A percentile compares a stretch with the other conserved stretches of the same genome.
These are phyloP conservation scores for Dysphania ambrosioides DNA, from an alignment of 148 eudicot genomes.

Conservation along the genomic window DNA sequence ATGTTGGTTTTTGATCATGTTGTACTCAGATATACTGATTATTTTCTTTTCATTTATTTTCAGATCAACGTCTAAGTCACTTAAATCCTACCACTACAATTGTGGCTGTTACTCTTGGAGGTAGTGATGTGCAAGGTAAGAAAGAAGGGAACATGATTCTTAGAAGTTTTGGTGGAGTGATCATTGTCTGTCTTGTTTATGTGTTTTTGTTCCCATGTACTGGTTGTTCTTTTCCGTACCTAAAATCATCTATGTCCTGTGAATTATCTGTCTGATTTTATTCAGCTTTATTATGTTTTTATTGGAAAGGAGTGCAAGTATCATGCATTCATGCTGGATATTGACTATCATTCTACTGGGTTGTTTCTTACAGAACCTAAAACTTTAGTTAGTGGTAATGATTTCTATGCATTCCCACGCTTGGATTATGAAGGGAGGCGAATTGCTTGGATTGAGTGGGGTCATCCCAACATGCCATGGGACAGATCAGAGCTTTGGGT, in stretches of 20 bases:
- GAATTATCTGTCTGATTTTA: neutral
- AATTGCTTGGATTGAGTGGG: conserved; percentile 93
- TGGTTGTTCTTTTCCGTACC: neutral
- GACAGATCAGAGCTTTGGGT: conserved; percentile 97
- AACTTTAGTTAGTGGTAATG: conserved; percentile 61
- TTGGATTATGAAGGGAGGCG: conserved; percentile 70
- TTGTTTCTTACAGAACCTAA: conserved; percentile 56
- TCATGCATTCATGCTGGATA: neutral
- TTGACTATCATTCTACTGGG: conserved; percentile 1
- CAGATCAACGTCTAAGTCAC: conserved; percentile 67
- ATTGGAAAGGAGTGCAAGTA: conserved; percentile 1
- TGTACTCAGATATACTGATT: neutral
- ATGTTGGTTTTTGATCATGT: neutral
- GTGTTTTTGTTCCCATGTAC: neutral
- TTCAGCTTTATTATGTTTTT: neutral
- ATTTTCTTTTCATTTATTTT: conserved; percentile 12
- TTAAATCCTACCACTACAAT: conserved; percentile 63
- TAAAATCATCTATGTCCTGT: neutral
- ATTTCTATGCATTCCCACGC: conserved; percentile 94
- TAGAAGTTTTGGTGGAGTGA: conserved; percentile 3
- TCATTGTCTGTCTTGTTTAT: neutral
- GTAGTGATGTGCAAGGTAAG: conserved; percentile 47
- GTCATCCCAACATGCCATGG: conserved; percentile 98
- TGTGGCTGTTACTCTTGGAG: conserved; percentile 45
- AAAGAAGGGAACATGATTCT: neutral